Evolutionary conservation across 2,329 filamentous ascomycete species (phyloP), one percentile per base, ranked within the genome.

Genomic region (Sporothrix euskadiensis): DNA sequence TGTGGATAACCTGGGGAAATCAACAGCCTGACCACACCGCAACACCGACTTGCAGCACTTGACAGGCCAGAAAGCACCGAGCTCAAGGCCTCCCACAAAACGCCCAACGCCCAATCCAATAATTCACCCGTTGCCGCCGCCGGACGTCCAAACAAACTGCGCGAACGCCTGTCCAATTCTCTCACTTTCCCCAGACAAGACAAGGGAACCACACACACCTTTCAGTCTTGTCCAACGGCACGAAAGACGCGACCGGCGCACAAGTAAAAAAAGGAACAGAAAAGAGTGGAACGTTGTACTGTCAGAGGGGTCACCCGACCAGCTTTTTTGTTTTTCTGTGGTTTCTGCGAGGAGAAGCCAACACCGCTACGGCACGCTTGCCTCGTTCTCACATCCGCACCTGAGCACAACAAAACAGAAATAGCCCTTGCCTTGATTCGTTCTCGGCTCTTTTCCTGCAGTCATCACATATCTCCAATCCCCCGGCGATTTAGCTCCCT

Each of bases 1-100:
- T 70, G 35, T 70, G 69, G 69, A 71, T 68, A 57, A 57, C 59
- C 71, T 56, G 71, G 71, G 57, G 44, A 65, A 54, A 35, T 49
- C 32, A 32, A 56, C 49, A 63, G 61, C 39, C 39, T 47, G 44
- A 52, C 19, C 41, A 54, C 39, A 22, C 4, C 35, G 30, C 22
- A 16, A 7, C 41, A 12, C 32, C 32, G 9, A 14, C 54, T 26
- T 32, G 35, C 63, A 32, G 44, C 12, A 49, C 22, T 22, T 22
- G 22, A 52, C 41, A n/a, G 44, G 32, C 44, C 22, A 32, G 41
- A 22, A 68, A 5, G 26, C 14, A 4, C 63, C 41, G 41, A 68
- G 22, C 44, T 30, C 12, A 16, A 30, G 39, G 57, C 32, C 57
- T 19, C 19, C 61, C 35, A 47, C 7, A 26, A 26, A 26, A 26